A percentile compares a stretch with the other conserved stretches of the same genome.
phyloP scores from a whole-genome alignment of 805 yeast species.

The Lipomyces spencermartinsiae region DNA sequence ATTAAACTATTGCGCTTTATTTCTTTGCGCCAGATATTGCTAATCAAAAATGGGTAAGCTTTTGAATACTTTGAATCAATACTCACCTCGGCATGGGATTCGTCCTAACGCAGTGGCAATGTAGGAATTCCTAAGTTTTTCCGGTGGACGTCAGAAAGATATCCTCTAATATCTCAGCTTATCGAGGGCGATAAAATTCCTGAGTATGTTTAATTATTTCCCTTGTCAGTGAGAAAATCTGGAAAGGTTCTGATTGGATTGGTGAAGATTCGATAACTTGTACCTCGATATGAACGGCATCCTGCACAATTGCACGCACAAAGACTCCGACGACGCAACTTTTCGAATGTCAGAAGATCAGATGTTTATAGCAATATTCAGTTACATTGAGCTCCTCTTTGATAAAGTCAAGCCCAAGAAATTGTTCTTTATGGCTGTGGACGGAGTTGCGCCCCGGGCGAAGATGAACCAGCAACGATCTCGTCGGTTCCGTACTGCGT shows the following conservation, averaged over 20 bases:
- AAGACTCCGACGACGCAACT: constrained; percentile 70
- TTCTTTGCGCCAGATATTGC: background rate
- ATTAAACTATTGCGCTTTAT: background rate
- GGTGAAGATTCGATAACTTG: constrained; percentile 74
- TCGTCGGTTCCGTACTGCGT: constrained; percentile 91
- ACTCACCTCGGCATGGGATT: background rate
- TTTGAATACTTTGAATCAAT: background rate
- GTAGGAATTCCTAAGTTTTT: constrained; percentile 88
- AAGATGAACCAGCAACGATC: constrained; percentile 98
- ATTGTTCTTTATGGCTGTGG: constrained; percentile 93
- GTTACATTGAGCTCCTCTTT: constrained; percentile 92
- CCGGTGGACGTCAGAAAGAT: constrained; percentile 96
- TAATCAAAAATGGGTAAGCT: background rate
- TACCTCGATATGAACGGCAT: constrained; percentile 98
- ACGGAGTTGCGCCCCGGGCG: constrained; percentile 98
- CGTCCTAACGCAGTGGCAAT: background rate
- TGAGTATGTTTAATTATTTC: constrained; percentile 53
- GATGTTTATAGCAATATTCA: constrained; percentile 89
- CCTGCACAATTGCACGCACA: constrained; percentile 88
- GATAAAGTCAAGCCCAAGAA: constrained; percentile 84
- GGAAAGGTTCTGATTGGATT: background rate
- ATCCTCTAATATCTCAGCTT: constrained; percentile 93
- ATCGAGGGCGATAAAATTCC: constrained; percentile 84
- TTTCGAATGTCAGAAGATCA: constrained; percentile 84
- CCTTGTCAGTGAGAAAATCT: background rate